Conservation (phyloP, 1,139 yeast species). For the Trichomonascaceae sp. region DNA sequence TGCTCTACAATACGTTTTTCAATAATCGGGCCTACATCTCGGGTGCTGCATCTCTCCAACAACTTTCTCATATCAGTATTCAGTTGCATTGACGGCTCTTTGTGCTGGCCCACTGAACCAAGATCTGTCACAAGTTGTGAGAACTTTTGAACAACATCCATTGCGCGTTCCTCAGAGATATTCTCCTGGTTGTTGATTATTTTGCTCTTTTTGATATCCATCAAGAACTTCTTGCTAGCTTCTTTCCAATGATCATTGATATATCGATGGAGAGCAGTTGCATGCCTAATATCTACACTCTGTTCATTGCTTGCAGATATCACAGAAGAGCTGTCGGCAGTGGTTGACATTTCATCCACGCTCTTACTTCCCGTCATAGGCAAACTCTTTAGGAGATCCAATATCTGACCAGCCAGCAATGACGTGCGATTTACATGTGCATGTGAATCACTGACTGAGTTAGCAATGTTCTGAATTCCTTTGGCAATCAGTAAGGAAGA, state of each 20-base stretch:
- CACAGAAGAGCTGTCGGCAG: constrained; percentile 37
- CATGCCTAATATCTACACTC: constrained; percentile 15
- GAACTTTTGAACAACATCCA: constrained; percentile 8
- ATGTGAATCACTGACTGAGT: constrained; percentile 39
- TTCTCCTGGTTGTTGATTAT: constrained; percentile 3
- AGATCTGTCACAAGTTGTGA: constrained; percentile 5
- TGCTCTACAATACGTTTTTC: constrained; percentile 52
- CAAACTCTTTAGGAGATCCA: not conserved
- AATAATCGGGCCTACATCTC: constrained; percentile 43
- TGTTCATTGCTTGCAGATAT: constrained; percentile 12
- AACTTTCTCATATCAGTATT: constrained; percentile 23
- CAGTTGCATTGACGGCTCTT: not conserved
- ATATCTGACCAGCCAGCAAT: not conserved
- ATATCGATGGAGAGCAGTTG: constrained; percentile 48
- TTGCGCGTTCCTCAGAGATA: not conserved
- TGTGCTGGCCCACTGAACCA: not conserved
- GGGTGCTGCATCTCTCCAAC: constrained; percentile 61
- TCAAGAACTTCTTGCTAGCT: constrained; percentile 33
- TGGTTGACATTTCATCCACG: constrained; percentile 12
- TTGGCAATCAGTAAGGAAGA: constrained; percentile 71
- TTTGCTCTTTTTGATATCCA: constrained; percentile 24
- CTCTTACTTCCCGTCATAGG: not conserved
- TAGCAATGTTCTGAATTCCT: constrained; percentile 75
- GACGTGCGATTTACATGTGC: not conserved
- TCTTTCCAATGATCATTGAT: constrained; percentile 55